phyloP scores from a whole-genome alignment of 345 rosid genomes.

The Gossypium raimondii region DNA sequence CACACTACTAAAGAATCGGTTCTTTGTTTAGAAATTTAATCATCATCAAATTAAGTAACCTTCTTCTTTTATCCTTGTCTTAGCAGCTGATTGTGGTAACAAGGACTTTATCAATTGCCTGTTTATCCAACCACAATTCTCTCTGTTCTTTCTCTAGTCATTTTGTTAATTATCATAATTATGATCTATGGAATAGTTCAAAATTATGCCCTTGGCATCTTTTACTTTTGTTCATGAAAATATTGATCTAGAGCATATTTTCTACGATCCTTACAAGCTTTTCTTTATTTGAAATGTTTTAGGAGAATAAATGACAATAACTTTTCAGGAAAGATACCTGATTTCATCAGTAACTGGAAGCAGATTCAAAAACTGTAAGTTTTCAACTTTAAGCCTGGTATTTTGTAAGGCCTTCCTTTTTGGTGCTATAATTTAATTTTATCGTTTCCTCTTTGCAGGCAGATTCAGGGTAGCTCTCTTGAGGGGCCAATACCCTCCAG shows the following conservation, averaged over 20 bases:
- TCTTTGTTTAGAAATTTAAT: not conserved
- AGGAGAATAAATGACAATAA: constrained; percentile 80
- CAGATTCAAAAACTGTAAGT: constrained; percentile 63
- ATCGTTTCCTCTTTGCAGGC: constrained; percentile 38
- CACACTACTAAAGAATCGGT: not conserved
- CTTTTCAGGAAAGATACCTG: constrained; percentile 67
- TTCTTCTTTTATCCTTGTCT: not conserved
- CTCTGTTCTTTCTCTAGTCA: not conserved
- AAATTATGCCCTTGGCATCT: not conserved
- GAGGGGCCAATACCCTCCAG: constrained; percentile 77
- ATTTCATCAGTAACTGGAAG: constrained; percentile 59
- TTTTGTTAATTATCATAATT: not conserved
- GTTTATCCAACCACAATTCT: not conserved
- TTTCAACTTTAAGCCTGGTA: not conserved
- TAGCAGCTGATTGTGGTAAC: not conserved
- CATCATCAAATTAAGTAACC: not conserved
- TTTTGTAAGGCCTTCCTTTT: not conserved
- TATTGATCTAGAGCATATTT: not conserved
- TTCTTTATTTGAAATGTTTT: constrained; percentile 17
- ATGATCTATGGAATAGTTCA: not conserved
- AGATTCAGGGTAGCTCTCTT: constrained; percentile 66
- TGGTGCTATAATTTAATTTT: not conserved
- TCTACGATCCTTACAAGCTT: not conserved
- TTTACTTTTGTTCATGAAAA: not conserved
- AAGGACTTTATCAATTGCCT: not conserved